Conservation (phyloP, 768 basidiomycete genomes). For the Chalciporus chontae region DNA sequence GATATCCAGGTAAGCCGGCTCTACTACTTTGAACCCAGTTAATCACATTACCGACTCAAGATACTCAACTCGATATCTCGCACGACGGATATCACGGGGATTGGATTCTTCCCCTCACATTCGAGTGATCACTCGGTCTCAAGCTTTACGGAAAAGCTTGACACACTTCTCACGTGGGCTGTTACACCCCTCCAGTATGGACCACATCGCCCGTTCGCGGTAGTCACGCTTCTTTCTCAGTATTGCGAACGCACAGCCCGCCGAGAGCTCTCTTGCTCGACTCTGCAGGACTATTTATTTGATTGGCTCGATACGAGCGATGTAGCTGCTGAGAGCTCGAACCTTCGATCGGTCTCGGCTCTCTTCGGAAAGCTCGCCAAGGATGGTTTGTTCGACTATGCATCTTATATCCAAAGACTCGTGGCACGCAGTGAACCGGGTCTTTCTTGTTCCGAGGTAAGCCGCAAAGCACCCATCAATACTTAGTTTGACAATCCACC, state of each 20-base stretch:
- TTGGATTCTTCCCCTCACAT: slow-evolving; percentile 56
- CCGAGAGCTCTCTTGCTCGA: slow-evolving; percentile 54
- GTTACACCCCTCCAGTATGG: slow-evolving; percentile 80
- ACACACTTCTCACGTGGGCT: slow-evolving; percentile 75
- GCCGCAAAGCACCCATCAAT: slow-evolving; percentile 4
- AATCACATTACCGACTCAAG: slow-evolving; percentile 34
- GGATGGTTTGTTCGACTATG: slow-evolving; percentile 68
- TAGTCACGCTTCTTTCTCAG: slow-evolving; percentile 60
- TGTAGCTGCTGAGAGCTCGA: slow-evolving; percentile 52
- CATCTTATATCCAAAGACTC: slow-evolving; percentile 73
- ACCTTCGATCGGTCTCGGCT: slow-evolving; percentile 57
- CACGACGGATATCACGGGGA: slow-evolving; percentile 53
- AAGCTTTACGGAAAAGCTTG: slow-evolving; percentile 63
- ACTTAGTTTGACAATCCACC: not conserved
- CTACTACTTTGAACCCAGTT: not conserved
- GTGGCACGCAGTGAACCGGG: slow-evolving; percentile 74
- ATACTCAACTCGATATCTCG: slow-evolving; percentile 74
- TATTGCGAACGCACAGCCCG: slow-evolving; percentile 66
- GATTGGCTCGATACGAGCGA: slow-evolving; percentile 75
- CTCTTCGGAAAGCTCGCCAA: slow-evolving; percentile 72
- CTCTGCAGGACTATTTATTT: slow-evolving; percentile 74
- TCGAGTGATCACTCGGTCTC: slow-evolving; percentile 32
- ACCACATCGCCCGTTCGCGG: slow-evolving; percentile 75
- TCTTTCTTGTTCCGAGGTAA: slow-evolving; percentile 51
- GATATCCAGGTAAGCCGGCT: slow-evolving; percentile 42